These are phyloP conservation scores for Amylostereum areolatum DNA, from an alignment of 1,284 basidiomycete species.

Conservation along the genomic window DNA sequence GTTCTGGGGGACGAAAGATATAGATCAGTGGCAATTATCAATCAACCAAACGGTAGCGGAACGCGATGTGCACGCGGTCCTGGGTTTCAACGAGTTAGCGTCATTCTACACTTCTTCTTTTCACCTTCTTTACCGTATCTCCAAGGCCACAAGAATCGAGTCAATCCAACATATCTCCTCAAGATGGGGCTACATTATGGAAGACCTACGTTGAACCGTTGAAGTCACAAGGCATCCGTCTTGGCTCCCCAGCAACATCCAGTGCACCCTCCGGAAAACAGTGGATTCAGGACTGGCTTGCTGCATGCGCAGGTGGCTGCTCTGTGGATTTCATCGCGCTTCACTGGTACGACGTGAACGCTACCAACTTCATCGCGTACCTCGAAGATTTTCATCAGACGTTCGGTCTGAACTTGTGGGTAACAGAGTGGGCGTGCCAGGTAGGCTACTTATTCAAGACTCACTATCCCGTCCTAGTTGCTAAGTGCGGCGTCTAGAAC, in stretches of 20 bases:
- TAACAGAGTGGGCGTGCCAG: conserved; percentile 37
- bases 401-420: conserved; percentile 36
- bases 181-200: conserved; percentile 27
- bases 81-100: conserved; percentile 29
- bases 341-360: conserved; percentile 36
- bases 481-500: conserved; percentile 18
- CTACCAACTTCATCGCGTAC: conserved; percentile 30
- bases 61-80: conserved; percentile 19
- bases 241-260: conserved; percentile 38
- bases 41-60: conserved; percentile 24
- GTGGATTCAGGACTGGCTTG: conserved; percentile 35
- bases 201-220: conserved; percentile 29
- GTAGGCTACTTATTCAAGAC: conserved; percentile 9
- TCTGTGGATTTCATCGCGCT: conserved; percentile 37
- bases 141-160: conserved; percentile 20
- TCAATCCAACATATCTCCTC: conserved; percentile 28
- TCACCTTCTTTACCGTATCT: not conserved
- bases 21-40: conserved; percentile 19
- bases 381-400: conserved; percentile 33
- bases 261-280: conserved; percentile 30
- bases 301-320: conserved; percentile 32
- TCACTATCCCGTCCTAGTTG: not conserved
- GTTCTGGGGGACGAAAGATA: conserved; percentile 29
- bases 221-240: conserved; percentile 24
- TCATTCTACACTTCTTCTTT: not conserved